Evolutionary conservation across 75 land plant genomes (phyloP), one percentile per base, ranked within the genome.

Genomic region (Pseudotsuga menziesii): DNA sequence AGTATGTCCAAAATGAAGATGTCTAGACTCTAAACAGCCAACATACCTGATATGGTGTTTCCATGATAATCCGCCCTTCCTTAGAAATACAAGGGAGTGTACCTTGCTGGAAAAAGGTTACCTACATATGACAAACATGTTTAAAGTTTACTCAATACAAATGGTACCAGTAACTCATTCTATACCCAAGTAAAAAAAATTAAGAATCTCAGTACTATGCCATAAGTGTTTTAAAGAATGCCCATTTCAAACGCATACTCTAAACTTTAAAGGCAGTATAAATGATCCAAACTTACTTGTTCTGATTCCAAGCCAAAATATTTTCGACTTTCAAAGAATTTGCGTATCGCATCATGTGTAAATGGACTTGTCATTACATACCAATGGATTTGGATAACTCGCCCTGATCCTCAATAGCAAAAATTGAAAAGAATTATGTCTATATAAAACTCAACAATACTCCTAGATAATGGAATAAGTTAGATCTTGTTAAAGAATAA

Each of bases 301-400:
- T 90, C 90, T 60, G 88, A 75, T 58, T 94, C 93, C 63, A 94
- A 84, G 23, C 98, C 98, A 91, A 94, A 94, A 73, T 83, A 94
- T 72, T 84, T 92, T 64, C 78, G 89, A 41, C 86, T 89, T 73
- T 90, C 98, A 86, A 94, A 94, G 76, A 81, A 94, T 58, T 83
- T 85, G 72, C 84, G 86, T 0, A 89, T 94, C 25, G 88, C 83
- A 39, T 89, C 89, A 81, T 93, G 86, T 61, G 98, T 94, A 57
- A 94, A 92, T 72, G 95, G 87, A 55, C 95, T 94, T 64, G 98
- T 94, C 98, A 94, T 90, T 56, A 94, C 89, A 76, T 94, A 94
- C 98, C 98, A 94, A 55, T 88, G 89, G 59, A 92, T 90, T 58
- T 73, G 80, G 29, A 78, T 82, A 61, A 57, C 54, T 74, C 82